Evolutionary conservation across 345 rosid species (phyloP).

Genomic region (Mercurialis annua): DNA sequence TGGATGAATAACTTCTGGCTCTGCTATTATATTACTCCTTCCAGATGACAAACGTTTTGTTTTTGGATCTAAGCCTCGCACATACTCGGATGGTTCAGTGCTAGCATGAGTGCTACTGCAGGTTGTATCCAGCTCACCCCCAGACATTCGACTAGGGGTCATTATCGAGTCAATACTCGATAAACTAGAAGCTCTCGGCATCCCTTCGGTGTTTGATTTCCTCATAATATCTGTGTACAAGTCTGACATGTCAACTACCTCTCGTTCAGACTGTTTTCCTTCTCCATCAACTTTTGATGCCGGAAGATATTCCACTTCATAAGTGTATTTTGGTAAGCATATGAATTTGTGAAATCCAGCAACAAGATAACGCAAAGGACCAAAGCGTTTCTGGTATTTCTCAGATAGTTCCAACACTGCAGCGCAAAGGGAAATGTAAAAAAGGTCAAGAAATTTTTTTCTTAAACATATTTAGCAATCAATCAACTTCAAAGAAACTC

Average conservation of each 20-base stretch:
- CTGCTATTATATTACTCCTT: constrained; percentile 62
- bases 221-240: constrained; percentile 80
- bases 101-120: constrained; percentile 74
- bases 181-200: constrained; percentile 96
- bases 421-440: constrained; percentile 27
- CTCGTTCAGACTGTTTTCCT: constrained; percentile 46
- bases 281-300: constrained; percentile 69
- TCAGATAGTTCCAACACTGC: constrained; percentile 94
- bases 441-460: background rate
- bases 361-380: constrained; percentile 93
- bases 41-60: constrained; percentile 79
- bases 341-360: constrained; percentile 95
- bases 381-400: constrained; percentile 88
- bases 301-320: constrained; percentile 91
- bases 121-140: constrained; percentile 69
- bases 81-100: constrained; percentile 91
- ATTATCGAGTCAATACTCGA: constrained; percentile 94
- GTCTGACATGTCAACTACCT: constrained; percentile 68
- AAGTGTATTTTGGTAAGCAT: constrained; percentile 94
- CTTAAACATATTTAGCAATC: background rate
- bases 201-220: constrained; percentile 71
- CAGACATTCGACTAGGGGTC: constrained; percentile 77
- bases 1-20: constrained; percentile 89
- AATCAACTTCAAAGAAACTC: constrained; percentile 1
- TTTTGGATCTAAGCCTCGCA: constrained; percentile 89